Conservation (phyloP, 441 rosid species). For the Corymbia calophylla region DNA sequence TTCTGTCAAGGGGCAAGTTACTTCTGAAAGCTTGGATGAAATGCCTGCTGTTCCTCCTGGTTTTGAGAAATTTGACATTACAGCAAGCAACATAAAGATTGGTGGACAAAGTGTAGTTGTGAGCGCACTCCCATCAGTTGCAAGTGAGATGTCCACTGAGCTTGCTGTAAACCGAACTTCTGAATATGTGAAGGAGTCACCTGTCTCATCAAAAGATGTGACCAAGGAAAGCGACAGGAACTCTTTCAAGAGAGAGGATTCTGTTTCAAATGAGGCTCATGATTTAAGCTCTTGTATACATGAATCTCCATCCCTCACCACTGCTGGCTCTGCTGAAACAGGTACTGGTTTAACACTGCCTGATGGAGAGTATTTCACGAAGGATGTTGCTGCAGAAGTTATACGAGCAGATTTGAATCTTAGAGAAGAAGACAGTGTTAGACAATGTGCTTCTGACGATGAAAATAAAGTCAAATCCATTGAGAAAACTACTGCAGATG, state of each 20-base stretch:
- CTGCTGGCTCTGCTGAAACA: not conserved
- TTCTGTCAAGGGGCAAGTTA: not conserved
- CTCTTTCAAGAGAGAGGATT: not conserved
- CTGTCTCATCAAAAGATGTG: not conserved
- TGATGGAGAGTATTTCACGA: not conserved
- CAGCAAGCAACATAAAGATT: not conserved
- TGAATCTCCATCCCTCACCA: not conserved
- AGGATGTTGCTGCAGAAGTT: not conserved
- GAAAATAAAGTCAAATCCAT: not conserved
- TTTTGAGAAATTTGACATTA: slow-evolving; percentile 7
- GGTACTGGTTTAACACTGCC: not conserved
- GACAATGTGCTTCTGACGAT: not conserved
- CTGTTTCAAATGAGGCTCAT: not conserved
- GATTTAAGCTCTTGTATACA: not conserved
- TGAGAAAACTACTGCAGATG: not conserved
- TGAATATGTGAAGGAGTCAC: not conserved
- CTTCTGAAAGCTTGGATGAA: slow-evolving; percentile 12
- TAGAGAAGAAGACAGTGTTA: slow-evolving; percentile 6
- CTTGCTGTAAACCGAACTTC: not conserved
- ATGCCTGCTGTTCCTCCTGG: slow-evolving; percentile 18
- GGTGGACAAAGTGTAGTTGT: not conserved
- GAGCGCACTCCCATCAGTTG: not conserved
- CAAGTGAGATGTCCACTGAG: not conserved
- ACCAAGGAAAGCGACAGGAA: not conserved
- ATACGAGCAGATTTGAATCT: not conserved